phyloP scores from a whole-genome alignment of 306 rosid genomes.

The Canavalia gladiata region DNA sequence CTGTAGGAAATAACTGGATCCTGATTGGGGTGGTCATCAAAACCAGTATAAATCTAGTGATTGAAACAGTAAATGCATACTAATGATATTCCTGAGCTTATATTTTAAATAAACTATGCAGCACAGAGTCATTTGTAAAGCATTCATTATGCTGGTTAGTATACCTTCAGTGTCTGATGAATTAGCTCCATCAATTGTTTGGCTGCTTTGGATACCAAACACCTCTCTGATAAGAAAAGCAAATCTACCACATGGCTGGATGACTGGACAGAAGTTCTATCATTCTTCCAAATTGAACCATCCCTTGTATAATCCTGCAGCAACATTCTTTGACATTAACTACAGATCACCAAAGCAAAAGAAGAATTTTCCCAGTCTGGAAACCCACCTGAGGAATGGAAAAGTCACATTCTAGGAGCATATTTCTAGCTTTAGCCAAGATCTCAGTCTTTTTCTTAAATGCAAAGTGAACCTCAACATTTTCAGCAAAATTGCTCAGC shows the following conservation, averaged over 20 bases:
- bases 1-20: constrained; percentile 16
- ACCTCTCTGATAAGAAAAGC: constrained; percentile 84
- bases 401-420: constrained; percentile 86
- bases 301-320: constrained; percentile 70
- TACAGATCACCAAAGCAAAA: constrained; percentile 38
- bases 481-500: constrained; percentile 81
- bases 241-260: constrained; percentile 72
- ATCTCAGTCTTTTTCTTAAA: constrained; percentile 86
- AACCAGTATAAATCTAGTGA: constrained; percentile 23
- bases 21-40: constrained; percentile 26
- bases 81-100: constrained; percentile 3
- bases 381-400: constrained; percentile 75
- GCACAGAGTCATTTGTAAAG: constrained; percentile 35
- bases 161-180: constrained; percentile 90
- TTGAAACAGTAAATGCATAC: constrained; percentile 18
- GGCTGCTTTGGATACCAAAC: constrained; percentile 89
- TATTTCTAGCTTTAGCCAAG: constrained; percentile 83
- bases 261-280: constrained; percentile 52
- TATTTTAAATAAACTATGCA: constrained; percentile 42
- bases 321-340: constrained; percentile 45
- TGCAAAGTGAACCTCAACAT: constrained; percentile 99
- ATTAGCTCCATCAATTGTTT: constrained; percentile 78
- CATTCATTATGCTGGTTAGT: constrained; percentile 19
- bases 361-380: constrained; percentile 35
- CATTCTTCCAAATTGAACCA: constrained; percentile 59